Percentiles rank a stretch among this genome's conserved stretches.
Conservation (phyloP, 768 basidiomycete species). For the Rhodosporidiobolus sp. region DNA sequence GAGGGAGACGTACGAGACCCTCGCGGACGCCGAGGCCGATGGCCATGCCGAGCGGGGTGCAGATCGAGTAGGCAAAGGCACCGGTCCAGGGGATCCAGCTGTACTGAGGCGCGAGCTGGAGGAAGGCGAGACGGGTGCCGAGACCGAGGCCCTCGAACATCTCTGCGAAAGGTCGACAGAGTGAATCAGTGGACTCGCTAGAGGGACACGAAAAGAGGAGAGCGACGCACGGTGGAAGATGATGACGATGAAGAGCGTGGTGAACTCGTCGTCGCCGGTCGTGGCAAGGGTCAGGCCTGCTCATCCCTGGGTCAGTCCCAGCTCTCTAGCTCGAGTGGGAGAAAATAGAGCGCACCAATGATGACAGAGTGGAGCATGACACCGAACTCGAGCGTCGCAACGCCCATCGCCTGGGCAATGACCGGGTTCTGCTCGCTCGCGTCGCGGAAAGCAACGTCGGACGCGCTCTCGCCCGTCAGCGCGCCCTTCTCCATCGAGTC, state of each 20-base stretch:
- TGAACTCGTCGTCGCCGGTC: constrained; percentile 45
- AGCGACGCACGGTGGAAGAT: constrained; percentile 43
- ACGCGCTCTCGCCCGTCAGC: not conserved
- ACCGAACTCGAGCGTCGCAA: constrained; percentile 47
- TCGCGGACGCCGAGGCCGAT: constrained; percentile 41
- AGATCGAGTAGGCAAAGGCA: constrained; percentile 38
- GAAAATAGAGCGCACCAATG: not conserved
- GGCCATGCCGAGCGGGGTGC: constrained; percentile 44
- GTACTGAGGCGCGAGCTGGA: constrained; percentile 37
- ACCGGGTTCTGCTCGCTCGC: constrained; percentile 38
- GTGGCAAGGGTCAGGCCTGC: constrained; percentile 26
- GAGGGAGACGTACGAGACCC: constrained; percentile 23
- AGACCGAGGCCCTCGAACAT: constrained; percentile 41
- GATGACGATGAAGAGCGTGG: constrained; percentile 48
- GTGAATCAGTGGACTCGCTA: not conserved
- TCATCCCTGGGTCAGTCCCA: not conserved
- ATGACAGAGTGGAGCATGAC: constrained; percentile 46
- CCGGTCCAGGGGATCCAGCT: constrained; percentile 30
- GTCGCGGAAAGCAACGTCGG: constrained; percentile 22
- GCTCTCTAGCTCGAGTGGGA: no score
- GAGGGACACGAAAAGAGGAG: not conserved
- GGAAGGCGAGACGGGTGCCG: constrained; percentile 46
- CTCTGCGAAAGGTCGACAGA: not conserved
- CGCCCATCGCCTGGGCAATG: constrained; percentile 34
- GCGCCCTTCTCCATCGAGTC: constrained; percentile 12